Base-by-base conservation (phyloP, 169 alveolate genomes). In the Plasmodium gonderi region DNA sequence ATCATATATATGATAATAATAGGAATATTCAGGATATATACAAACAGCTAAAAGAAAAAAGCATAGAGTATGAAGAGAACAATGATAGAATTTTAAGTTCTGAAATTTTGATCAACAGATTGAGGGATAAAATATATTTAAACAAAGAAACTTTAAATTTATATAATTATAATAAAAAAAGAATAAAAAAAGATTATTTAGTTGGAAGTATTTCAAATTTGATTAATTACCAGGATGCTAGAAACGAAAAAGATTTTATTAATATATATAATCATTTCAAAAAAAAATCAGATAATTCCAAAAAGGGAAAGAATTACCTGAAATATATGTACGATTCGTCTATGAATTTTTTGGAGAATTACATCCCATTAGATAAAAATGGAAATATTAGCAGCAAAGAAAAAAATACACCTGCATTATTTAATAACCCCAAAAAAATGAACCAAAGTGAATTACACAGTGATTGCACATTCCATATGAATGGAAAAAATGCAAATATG, bases 191-290 rank as follows among this genome's bases (percentile, higher is more conserved):
- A 51, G 78, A 87, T 75, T 87, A 87, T 78, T 67, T 87, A 45
- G 67, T 87, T n/a, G 93, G 93, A 23, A 36, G 89, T 77, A 65
- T 87, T 64, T 87, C 93, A 17, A 36, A 75, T 20, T 65, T 87
- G 68, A 87, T 87, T 20, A 87, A 87, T 45, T 87, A 87, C 47
- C 60, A 76, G 33, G 87, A 87, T 51, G 49, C 23, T 51, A 20
- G 31, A 38, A 76, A 87, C 45, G 93, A 87, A 75, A 87, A 87
- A 47, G 93, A 87, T 87, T 87, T 51, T 75, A 75, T 44, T 44
- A 87, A 87, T 75, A 87, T 87, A 75, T 87, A 40, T 75, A 76
- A 87, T 67, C 74, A 42, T 87, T 87, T 54, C 31, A 74, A 38
- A 42, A 38, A 74, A 54, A 87, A 87, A 20, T 75, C 76, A n/a